Percentiles rank a stretch among this genome's conserved stretches.
phyloP scores from a whole-genome alignment of 1,139 yeast species.

The Sugiyamaella paludigena region DNA sequence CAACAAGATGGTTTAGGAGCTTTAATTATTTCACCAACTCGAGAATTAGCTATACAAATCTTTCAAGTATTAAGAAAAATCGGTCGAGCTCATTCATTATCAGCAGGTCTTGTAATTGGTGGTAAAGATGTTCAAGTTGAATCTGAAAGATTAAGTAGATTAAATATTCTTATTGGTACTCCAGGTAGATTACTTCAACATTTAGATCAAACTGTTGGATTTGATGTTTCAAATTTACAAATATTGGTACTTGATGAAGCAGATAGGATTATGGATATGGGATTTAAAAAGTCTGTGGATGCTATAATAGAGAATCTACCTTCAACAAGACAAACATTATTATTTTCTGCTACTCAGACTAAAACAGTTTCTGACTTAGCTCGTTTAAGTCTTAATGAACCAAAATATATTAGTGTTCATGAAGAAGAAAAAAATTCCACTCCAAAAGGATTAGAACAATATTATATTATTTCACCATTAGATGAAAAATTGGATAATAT shows the following conservation, averaged over 20 bases:
- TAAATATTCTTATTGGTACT: slow-evolving; percentile 89
- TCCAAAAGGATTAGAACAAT: slow-evolving; percentile 83
- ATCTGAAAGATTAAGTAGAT: slow-evolving; percentile 75
- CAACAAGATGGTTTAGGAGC: slow-evolving; percentile 94
- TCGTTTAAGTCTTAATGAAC: slow-evolving; percentile 76
- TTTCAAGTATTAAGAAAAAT: slow-evolving; percentile 85
- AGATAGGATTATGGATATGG: slow-evolving; percentile 95
- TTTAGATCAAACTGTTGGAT: slow-evolving; percentile 87
- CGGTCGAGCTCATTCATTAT: slow-evolving; percentile 74
- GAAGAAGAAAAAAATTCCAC: slow-evolving; percentile 56
- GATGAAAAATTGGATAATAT: slow-evolving; percentile 81
- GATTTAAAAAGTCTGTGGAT: slow-evolving; percentile 85
- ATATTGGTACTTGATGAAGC: slow-evolving; percentile 91
- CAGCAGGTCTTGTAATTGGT: slow-evolving; percentile 95
- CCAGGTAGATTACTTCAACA: slow-evolving; percentile 96
- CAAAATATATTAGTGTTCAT: slow-evolving; percentile 58
- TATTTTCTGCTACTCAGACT: slow-evolving; percentile 93
- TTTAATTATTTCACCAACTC: slow-evolving; percentile 83
- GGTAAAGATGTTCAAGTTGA: slow-evolving; percentile 92
- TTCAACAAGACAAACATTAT: slow-evolving; percentile 72
- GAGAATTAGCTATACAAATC: slow-evolving; percentile 92
- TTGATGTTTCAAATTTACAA: slow-evolving; percentile 77
- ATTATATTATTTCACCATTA: slow-evolving; percentile 65
- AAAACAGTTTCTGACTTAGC: slow-evolving; percentile 87
- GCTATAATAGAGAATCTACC: slow-evolving; percentile 82